phyloP scores from a whole-genome alignment of 257 asterid species.

The Gentiana macrophylla region DNA sequence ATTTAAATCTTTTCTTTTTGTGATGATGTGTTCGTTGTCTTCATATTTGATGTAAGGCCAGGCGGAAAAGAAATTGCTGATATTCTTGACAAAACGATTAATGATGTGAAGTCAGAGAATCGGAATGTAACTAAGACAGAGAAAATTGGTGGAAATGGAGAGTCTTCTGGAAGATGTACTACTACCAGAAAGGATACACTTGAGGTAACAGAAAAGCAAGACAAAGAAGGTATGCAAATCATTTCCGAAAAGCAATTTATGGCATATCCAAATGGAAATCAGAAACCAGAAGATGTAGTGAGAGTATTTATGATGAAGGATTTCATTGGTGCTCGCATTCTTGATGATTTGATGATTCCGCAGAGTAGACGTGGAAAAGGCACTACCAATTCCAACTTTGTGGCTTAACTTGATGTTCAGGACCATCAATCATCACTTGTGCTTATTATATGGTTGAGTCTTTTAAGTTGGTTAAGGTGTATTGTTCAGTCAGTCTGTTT shows the following conservation, averaged over 20 bases:
- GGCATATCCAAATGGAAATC: constrained; percentile 4
- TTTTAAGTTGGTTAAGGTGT: neutral
- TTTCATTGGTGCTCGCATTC: constrained; percentile 16
- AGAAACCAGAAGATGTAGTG: constrained; percentile 24
- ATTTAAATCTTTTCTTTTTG: neutral
- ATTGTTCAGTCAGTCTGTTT: too few relatives aligned
- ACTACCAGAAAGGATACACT: constrained; percentile 1
- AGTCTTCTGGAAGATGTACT: neutral
- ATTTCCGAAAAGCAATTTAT: neutral
- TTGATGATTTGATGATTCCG: constrained; percentile 21
- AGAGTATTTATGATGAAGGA: constrained; percentile 30
- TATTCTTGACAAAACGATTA: constrained; percentile 19
- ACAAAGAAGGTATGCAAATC: constrained; percentile 1
- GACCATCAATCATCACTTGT: too few relatives aligned
- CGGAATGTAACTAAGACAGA: constrained; percentile 1
- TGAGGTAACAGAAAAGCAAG: constrained; percentile 8
- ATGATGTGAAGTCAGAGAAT: constrained; percentile 27
- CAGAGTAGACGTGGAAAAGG: constrained; percentile 11
- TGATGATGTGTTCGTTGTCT: neutral
- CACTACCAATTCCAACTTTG: too few relatives aligned
- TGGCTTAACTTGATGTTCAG: too few relatives aligned
- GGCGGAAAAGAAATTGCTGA: constrained; percentile 22
- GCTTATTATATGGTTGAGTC: neutral
- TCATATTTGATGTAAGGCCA: constrained; percentile 5
- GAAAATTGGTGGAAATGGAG: neutral